Conservation (phyloP, 2,329 filamentous ascomycete genomes). For the Westerdykella sp. region DNA sequence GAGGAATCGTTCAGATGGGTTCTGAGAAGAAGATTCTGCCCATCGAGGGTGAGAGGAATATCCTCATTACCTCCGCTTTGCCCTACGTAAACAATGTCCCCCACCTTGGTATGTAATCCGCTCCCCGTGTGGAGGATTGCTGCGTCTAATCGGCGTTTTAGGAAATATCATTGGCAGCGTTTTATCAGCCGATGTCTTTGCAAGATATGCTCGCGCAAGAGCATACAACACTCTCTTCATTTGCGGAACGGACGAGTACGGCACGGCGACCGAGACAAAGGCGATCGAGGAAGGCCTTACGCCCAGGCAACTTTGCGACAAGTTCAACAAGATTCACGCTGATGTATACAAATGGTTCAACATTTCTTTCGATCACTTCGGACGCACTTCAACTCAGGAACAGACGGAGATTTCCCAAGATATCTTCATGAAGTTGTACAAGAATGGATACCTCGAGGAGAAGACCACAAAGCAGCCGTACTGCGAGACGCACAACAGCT, state of each 20-base stretch:
- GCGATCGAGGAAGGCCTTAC: conserved; percentile 81
- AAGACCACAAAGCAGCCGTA: conserved; percentile 83
- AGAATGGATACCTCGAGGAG: conserved; percentile 85
- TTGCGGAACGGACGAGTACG: conserved; percentile 90
- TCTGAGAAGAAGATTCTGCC: conserved; percentile 42
- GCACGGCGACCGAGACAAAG: conserved; percentile 92
- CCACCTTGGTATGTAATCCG: conserved; percentile 1
- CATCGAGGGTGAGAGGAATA: conserved; percentile 63
- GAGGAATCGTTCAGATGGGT: neutral
- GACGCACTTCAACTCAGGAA: conserved; percentile 78
- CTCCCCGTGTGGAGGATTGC: too few species aligned
- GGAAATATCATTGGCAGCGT: conserved; percentile 62
- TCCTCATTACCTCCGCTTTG: conserved; percentile 85
- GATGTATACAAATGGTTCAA: conserved; percentile 95
- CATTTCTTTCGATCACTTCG: conserved; percentile 91
- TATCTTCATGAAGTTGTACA: conserved; percentile 79
- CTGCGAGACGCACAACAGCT: conserved; percentile 61
- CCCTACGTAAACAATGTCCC: conserved; percentile 73
- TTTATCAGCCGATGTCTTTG: conserved; percentile 77
- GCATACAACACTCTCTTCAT: conserved; percentile 76
- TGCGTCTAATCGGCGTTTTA: neutral
- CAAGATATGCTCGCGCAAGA: conserved; percentile 68
- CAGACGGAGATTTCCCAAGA: conserved; percentile 92
- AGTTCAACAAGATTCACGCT: conserved; percentile 86
- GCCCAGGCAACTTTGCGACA: conserved; percentile 78